phyloP scores from a whole-genome alignment of 148 eudicot genomes.

The Persicaria tinctoria region DNA sequence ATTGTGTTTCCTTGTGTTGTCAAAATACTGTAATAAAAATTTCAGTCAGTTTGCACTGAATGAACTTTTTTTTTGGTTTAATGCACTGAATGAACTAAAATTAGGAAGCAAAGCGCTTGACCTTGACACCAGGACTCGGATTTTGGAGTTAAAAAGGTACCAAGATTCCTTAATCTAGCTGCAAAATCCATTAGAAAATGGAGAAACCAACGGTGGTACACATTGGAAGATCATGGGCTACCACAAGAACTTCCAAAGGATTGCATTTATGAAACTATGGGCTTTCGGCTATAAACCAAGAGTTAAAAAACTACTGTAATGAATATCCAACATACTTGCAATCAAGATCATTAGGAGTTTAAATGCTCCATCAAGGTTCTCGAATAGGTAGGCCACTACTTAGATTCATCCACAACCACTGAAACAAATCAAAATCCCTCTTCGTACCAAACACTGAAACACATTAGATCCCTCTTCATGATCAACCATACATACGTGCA shows the following conservation, averaged over 20 bases:
- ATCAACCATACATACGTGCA: background rate
- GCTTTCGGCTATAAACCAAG: background rate
- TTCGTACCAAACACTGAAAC: too few species aligned
- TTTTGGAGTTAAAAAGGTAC: background rate
- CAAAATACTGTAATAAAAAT: background rate
- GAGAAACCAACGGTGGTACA: background rate
- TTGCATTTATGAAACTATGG: background rate
- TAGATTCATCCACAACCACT: background rate
- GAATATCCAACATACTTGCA: background rate
- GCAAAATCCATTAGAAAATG: background rate
- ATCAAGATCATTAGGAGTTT: too few species aligned
- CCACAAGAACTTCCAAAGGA: background rate
- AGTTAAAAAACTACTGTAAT: background rate
- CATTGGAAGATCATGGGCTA: background rate
- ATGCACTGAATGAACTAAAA: background rate
- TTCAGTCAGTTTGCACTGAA: background rate
- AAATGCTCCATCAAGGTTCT: background rate
- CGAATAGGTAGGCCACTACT: background rate
- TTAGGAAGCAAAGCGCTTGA: background rate
- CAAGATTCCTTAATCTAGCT: background rate
- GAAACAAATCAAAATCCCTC: background rate
- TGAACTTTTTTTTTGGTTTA: background rate
- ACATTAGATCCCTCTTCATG: background rate
- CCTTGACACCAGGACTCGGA: background rate
- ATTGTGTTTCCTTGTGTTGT: constrained; percentile 18